phyloP scores from a whole-genome alignment of 176 grass and related monocot species.

The Oryza glaberrima region DNA sequence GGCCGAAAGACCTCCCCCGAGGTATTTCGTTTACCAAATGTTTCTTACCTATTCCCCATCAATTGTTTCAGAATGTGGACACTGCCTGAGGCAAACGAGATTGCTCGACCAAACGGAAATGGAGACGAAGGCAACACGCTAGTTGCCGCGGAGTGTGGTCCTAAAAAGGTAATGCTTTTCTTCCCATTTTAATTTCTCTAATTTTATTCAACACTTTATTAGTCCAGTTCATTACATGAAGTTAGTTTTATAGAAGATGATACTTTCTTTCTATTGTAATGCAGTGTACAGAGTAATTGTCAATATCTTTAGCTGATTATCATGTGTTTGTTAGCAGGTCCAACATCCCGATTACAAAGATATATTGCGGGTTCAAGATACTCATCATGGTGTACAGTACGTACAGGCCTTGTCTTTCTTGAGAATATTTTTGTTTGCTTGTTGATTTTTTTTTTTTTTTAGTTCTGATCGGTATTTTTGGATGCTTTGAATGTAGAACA shows the following conservation, averaged over 20 bases:
- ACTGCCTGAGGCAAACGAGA: constrained; percentile 71
- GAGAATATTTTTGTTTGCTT: constrained; percentile 21
- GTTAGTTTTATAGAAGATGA: neutral
- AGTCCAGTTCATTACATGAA: constrained; percentile 15
- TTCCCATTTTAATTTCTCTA: neutral
- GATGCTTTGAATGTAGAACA: constrained; percentile 47
- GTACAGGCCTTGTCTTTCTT: constrained; percentile 35
- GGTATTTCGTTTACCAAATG: neutral
- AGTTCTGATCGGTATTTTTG: constrained; percentile 24
- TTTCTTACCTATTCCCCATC: neutral
- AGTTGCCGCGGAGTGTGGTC: constrained; percentile 58
- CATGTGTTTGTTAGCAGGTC: constrained; percentile 48
- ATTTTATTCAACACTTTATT: neutral
- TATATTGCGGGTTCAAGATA: constrained; percentile 51
- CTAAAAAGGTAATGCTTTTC: constrained; percentile 55
- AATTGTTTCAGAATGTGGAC: constrained; percentile 79
- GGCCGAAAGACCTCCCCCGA: too few species aligned
- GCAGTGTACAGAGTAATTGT: neutral
- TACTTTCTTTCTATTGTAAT: constrained; percentile 25
- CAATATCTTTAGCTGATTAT: constrained; percentile 12
- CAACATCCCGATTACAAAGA: constrained; percentile 54
- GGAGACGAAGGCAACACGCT: constrained; percentile 41
- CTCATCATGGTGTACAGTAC: constrained; percentile 73
- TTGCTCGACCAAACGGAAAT: constrained; percentile 49
- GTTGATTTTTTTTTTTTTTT: neutral